These are phyloP conservation scores for Volvariella volvacea DNA, from an alignment of 1,284 basidiomycete genomes.

Conservation along the genomic window DNA sequence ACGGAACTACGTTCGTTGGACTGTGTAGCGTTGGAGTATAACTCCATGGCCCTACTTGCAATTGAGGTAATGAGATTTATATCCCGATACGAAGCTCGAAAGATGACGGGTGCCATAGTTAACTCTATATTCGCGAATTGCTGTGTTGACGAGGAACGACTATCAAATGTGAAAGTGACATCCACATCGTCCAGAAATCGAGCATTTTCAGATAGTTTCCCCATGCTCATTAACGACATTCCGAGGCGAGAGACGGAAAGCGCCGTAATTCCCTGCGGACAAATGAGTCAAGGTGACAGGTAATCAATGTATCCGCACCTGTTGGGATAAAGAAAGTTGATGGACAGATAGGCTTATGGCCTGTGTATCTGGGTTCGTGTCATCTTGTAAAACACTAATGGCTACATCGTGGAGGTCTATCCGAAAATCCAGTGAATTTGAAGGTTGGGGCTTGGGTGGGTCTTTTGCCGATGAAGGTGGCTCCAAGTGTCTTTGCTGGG, in stretches of 20 bases:
- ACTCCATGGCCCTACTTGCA: constrained; percentile 80
- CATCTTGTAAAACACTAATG: constrained; percentile 85
- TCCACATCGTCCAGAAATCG: constrained; percentile 94
- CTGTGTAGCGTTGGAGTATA: constrained; percentile 39
- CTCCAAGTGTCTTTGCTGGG: constrained; percentile 9
- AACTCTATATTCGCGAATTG: constrained; percentile 85
- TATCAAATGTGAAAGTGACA: constrained; percentile 84
- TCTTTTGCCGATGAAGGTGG: neutral
- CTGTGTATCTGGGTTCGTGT: constrained; percentile 75
- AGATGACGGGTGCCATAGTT: constrained; percentile 76
- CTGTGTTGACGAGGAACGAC: constrained; percentile 63
- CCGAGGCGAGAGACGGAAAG: constrained; percentile 81
- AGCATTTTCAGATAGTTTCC: constrained; percentile 75
- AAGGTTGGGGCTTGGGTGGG: constrained; percentile 13
- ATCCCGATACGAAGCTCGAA: constrained; percentile 91
- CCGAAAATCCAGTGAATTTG: constrained; percentile 51
- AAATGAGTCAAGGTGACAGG: constrained; percentile 6
- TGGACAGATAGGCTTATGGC: constrained; percentile 84
- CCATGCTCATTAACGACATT: constrained; percentile 94
- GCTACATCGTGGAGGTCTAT: constrained; percentile 92
- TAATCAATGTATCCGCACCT: constrained; percentile 39
- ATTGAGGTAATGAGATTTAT: constrained; percentile 89
- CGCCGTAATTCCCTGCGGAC: constrained; percentile 67
- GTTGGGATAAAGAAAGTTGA: constrained; percentile 88
- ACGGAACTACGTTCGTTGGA: constrained; percentile 5